These are phyloP conservation scores for Mimosa bimucronata DNA, from an alignment of 306 rosid species.

Conservation along the genomic window DNA sequence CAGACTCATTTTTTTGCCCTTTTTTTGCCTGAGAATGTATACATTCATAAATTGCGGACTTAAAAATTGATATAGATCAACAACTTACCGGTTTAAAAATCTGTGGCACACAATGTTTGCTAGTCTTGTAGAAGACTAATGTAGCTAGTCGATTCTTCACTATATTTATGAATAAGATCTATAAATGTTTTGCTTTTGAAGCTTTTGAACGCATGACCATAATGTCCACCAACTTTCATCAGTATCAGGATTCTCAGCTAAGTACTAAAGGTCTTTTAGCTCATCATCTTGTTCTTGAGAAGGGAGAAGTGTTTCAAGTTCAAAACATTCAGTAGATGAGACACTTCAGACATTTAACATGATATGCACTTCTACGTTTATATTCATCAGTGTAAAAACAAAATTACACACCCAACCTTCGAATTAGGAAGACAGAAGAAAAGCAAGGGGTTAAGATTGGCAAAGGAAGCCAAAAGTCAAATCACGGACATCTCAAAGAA, in stretches of 20 bases:
- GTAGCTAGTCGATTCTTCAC: background rate
- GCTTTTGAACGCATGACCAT: background rate
- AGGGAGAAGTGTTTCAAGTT: background rate
- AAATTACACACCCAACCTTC: slow-evolving; percentile 3
- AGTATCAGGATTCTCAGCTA: background rate
- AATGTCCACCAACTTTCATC: background rate
- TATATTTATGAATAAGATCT: background rate
- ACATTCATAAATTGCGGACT: background rate
- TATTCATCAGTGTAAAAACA: slow-evolving; percentile 1
- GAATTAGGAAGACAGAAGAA: background rate
- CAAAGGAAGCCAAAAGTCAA: background rate
- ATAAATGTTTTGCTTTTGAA: background rate
- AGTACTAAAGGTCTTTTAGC: background rate
- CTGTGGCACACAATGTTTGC: background rate
- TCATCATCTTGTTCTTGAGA: slow-evolving; percentile 4
- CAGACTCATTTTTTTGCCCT: too few relatives aligned
- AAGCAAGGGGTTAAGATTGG: background rate
- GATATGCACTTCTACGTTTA: background rate
- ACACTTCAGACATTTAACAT: slow-evolving; percentile 10
- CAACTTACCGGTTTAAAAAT: background rate
- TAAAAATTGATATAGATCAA: background rate
- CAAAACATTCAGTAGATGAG: slow-evolving; percentile 2
- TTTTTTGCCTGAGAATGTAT: slow-evolving; percentile 4
- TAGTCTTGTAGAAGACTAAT: background rate
- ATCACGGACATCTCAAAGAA: background rate